Base-by-base conservation (phyloP, 2,329 filamentous ascomycete species). In the Neofusicoccum cordaticola region DNA sequence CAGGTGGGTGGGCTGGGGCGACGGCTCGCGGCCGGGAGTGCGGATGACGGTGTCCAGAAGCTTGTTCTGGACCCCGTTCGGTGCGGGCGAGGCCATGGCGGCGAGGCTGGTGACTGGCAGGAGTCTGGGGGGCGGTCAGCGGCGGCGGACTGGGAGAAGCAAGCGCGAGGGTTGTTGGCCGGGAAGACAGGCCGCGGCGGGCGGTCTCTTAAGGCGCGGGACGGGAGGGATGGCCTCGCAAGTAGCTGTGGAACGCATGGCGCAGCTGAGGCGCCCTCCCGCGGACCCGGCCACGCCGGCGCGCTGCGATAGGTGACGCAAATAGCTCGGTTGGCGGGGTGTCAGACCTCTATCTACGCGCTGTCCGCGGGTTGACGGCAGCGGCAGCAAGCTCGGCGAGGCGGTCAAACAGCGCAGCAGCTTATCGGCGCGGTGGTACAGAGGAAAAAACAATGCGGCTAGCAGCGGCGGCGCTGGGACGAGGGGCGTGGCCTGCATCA, bases 1-100 rank as follows among this genome's bases (percentile, higher is more conserved):
- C 77, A 97, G 84, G 77, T 97, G 92, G 65, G 92, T 93, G 31
- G 93, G 92, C 75, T 96, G 91, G 27, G 93, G 92, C 63, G 93
- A 97, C 27, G 93, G 91, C 67, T 90, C 86, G 64, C 91, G 87
- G 72, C 81, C 78, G 41, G 82, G 83, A 8, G 81, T 80, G 44
- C 82, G 78, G 61, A 83, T 78, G 65, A 84, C 82, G 69, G 82
- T 79, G 62, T 87, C 84, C 56, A 88, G 80, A 67, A 85, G 79
- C 76, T 87, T 88, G 76, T 88, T 85, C 69, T 81, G 79, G 41
- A 65, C 50, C 48, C 68, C 69, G 60, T 68, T 69, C 9, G 64
- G 42, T 17, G 64, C 47, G 63, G 63, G 12, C 7, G 63, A 17
- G 37, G 51, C 62, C 62, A 64, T 64, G 44, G 50, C n/a, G 51